Evolutionary conservation across 2,329 filamentous ascomycete species (phyloP), one percentile per base, ranked within the genome.

Genomic region (Pseudogymnoascus destructans): DNA sequence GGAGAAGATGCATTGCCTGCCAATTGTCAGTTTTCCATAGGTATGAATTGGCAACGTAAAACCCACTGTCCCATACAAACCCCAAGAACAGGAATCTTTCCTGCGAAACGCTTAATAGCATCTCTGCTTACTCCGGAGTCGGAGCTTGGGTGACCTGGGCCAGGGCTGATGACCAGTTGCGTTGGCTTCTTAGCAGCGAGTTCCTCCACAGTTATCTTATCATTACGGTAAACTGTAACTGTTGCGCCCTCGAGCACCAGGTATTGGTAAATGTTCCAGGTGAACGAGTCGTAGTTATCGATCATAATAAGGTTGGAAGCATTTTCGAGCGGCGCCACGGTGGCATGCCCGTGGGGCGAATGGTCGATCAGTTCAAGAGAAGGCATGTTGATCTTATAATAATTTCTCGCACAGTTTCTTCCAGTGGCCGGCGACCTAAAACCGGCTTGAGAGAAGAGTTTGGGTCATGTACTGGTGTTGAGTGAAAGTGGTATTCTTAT

Each of bases 221-320:
- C 92, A 69, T 98, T 98, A 66, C 93, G 83, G 73, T 84, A 87
- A 17, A 98, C 93, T 3, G 85, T 88, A 56, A 96, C 93, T 0
- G 77, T 87, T 25, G 95, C 93, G 30, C 93, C 93, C 71, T 97
- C 93, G n/a, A 98, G 83, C 5, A 92, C 86, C 1, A 98, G 82
- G 68, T 98, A 98, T 72, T 98, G 95, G 72, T 97, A 98, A 60
- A 98, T 89, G 69, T 98, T 98, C 89, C 91, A 98, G 60, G 92
- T 96, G 72, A 98, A 98, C 3, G 93, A 97, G 73, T 98, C 93
- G 73, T 97, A 98, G 74, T 98, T 98, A 77, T 98, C 93, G 67
- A 98, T 96, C 63, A 98, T 79, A 62, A 98, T 81, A 60, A 98
- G 79, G 72, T 97, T 97, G 59, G 86, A 87, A 23, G 93, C 93